Percentiles rank a stretch among this genome's conserved stretches.
These are phyloP conservation scores for Manihot esculenta DNA, from an alignment of 441 rosid genomes.

Conservation along the genomic window DNA sequence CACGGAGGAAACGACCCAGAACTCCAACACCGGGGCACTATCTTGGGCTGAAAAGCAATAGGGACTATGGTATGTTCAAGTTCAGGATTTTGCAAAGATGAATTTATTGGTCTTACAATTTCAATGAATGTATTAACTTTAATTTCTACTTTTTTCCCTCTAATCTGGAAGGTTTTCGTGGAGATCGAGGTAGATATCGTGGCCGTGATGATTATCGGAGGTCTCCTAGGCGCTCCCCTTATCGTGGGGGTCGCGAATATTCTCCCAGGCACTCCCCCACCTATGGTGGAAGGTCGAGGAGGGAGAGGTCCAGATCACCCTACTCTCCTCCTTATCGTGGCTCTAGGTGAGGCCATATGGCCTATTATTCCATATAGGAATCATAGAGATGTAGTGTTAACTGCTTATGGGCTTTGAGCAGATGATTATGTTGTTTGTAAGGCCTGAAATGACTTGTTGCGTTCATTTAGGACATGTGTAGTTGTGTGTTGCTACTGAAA, in stretches of 20 bases:
- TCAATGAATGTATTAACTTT: neutral
- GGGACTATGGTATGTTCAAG: constrained; percentile 58
- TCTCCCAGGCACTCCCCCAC: constrained; percentile 71
- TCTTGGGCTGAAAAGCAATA: constrained; percentile 85
- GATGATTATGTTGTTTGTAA: constrained; percentile 5
- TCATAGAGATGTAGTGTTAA: constrained; percentile 20
- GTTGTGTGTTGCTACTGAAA: neutral
- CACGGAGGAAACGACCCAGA: constrained; percentile 89
- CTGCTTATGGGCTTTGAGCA: constrained; percentile 16
- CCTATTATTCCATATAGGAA: constrained; percentile 13
- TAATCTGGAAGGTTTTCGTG: constrained; percentile 43
- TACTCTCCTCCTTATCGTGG: constrained; percentile 39
- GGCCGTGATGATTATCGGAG: constrained; percentile 66
- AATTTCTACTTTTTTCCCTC: neutral
- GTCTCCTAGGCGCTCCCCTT: constrained; percentile 80
- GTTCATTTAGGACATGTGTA: neutral
- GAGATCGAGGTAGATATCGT: constrained; percentile 49
- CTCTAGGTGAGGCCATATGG: constrained; percentile 42
- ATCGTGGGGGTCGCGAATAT: constrained; percentile 61
- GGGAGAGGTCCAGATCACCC: constrained; percentile 78
- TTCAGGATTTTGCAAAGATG: neutral
- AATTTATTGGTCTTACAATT: neutral
- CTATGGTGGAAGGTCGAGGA: constrained; percentile 67
- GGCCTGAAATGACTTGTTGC: constrained; percentile 1
- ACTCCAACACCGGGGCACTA: constrained; percentile 99